Evolutionary conservation across 2,329 filamentous ascomycete genomes (phyloP), one percentile per base, ranked within the genome.

Genomic region (Calonectria pseudoreteaudii): DNA sequence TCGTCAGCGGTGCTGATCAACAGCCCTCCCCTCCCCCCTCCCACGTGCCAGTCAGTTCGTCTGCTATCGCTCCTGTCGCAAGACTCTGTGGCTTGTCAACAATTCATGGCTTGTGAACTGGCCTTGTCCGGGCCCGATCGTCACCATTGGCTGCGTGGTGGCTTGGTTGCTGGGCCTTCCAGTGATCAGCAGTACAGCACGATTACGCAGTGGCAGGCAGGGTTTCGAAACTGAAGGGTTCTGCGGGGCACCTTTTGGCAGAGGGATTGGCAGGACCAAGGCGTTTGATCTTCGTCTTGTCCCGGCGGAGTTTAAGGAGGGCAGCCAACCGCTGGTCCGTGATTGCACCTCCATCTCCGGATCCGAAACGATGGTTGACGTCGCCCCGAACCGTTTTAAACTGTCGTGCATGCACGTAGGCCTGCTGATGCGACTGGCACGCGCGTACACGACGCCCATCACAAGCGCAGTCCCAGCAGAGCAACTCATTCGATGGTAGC

Each of bases 321-420:
- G 44, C 71, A 77, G 72, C 73, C 52, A 47, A 70, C 69, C 50
- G 52, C 52, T 47, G 50, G 53, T 67, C 38, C 30, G 56, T 60
- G 64, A 30, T 56, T 41, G 38, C 65, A 72, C 73, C 71, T 69
- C 76, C 72, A 79, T 76, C 68, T 49, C 47, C 52, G 30, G 26
- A 20, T 56, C 72, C 70, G 53, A 56, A 49, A 70, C 23, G 58
- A 65, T 66, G 68, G 66, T 68, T 49, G 26, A 31, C 70, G 47
- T 53, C 53, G 65, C 44, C 13, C 23, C 23, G 16, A 52, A 72
- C 78, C 78, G 78, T 80, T 80, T 80, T 74, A 77, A 78, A 80
- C 78, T 75, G 78, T 50, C 3, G 58, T 6, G 49, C 20, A 64
- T 62, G 53, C 52, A 26, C 11, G 36, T 31, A 30, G 28, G 47